Conservation (phyloP, 2,329 filamentous ascomycete genomes). For the Trichoderma citrinoviride region DNA sequence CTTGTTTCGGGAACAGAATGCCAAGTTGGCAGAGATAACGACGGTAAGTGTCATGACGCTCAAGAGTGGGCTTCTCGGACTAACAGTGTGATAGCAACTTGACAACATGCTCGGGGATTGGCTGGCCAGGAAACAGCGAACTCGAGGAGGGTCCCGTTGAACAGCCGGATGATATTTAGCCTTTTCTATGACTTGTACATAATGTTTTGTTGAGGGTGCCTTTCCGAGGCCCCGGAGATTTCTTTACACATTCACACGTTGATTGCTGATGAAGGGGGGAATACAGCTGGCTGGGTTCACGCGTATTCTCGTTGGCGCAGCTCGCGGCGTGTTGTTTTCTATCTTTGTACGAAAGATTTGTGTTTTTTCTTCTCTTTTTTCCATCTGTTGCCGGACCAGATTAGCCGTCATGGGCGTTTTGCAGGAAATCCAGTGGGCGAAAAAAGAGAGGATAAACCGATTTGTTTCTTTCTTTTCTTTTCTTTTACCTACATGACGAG, state of each 20-base stretch:
- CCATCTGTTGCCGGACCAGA: not conserved
- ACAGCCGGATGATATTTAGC: not conserved
- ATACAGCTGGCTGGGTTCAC: slow-evolving; percentile 14
- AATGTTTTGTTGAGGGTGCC: slow-evolving; percentile 10
- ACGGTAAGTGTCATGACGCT: slow-evolving; percentile 49
- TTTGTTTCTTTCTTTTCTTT: too few species aligned
- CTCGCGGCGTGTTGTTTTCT: not conserved
- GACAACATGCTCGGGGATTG: slow-evolving; percentile 84
- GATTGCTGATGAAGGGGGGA: slow-evolving; percentile 1
- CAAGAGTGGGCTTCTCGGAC: not conserved
- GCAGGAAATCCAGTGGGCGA: not conserved
- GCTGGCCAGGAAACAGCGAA: slow-evolving; percentile 68
- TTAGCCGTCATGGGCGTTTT: slow-evolving; percentile 7
- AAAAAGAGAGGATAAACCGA: not conserved
- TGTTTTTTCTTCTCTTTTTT: not conserved
- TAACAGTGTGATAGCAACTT: slow-evolving; percentile 57
- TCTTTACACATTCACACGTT: slow-evolving; percentile 7
- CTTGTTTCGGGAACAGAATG: slow-evolving; percentile 84
- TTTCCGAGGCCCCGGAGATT: not conserved
- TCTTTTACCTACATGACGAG: slow-evolving; percentile 2
- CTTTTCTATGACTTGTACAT: slow-evolving; percentile 14
- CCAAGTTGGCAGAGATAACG: slow-evolving; percentile 81
- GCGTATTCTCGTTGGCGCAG: slow-evolving; percentile 5
- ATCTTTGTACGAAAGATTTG: not conserved
- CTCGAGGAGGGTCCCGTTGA: slow-evolving; percentile 50